phyloP scores from a whole-genome alignment of 306 rosid genomes.

The Psophocarpus tetragonolobus region DNA sequence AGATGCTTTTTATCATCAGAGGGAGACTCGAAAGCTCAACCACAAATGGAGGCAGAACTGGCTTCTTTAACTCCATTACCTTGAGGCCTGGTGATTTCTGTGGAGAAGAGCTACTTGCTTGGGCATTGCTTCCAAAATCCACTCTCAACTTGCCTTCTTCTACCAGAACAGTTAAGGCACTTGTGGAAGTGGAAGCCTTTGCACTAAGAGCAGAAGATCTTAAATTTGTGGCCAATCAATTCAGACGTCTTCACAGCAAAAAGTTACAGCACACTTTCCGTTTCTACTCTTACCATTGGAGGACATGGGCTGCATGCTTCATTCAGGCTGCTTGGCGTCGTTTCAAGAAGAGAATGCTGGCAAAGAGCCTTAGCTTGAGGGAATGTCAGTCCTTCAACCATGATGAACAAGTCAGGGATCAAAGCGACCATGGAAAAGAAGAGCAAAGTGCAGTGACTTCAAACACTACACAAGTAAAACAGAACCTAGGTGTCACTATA shows the following conservation, averaged over 20 bases:
- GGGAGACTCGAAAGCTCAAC: slow-evolving; percentile 94
- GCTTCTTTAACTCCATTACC: slow-evolving; percentile 83
- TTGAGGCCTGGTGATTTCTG: slow-evolving; percentile 88
- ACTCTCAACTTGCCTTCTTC: slow-evolving; percentile 83
- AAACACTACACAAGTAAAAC: slow-evolving; percentile 50
- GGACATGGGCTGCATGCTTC: slow-evolving; percentile 96
- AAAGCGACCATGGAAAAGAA: slow-evolving; percentile 32
- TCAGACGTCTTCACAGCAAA: slow-evolving; percentile 87
- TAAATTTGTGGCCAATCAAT: slow-evolving; percentile 90
- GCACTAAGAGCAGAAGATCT: slow-evolving; percentile 91
- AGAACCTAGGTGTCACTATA: slow-evolving; percentile 65
- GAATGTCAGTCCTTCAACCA: slow-evolving; percentile 48
- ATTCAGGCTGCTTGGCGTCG: slow-evolving; percentile 89
- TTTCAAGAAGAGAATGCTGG: slow-evolving; percentile 57
- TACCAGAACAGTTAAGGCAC: slow-evolving; percentile 83
- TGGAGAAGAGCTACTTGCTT: slow-evolving; percentile 91
- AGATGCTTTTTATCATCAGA: slow-evolving; percentile 86
- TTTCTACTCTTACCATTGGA: slow-evolving; percentile 93
- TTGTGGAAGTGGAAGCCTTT: slow-evolving; percentile 89
- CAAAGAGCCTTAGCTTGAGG: slow-evolving; percentile 57
- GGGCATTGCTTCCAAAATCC: slow-evolving; percentile 94
- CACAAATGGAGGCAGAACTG: slow-evolving; percentile 86
- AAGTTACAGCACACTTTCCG: slow-evolving; percentile 90
- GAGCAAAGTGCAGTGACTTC: slow-evolving; percentile 29
- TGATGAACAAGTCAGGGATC: slow-evolving; percentile 35